Evolutionary conservation across 2,329 filamentous ascomycete genomes (phyloP).

Genomic region (Dactylellina cionopaga): DNA sequence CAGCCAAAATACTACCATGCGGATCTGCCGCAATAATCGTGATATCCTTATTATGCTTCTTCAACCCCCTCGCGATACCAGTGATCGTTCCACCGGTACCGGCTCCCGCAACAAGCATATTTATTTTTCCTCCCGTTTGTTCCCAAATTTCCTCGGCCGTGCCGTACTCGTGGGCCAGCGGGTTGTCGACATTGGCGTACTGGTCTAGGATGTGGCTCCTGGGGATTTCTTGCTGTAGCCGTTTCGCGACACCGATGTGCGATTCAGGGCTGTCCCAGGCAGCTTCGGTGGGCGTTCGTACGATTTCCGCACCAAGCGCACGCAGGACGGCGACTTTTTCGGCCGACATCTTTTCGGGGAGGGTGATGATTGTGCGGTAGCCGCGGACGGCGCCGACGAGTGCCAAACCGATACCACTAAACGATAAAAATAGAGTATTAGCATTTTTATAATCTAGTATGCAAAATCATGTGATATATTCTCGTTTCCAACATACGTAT

Average conservation of each 20-base stretch:
- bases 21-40: slow-evolving; percentile 94
- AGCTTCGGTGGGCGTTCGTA: slow-evolving; percentile 94
- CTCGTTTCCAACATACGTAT: slow-evolving; percentile 70
- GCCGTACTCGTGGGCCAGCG: slow-evolving; percentile 88
- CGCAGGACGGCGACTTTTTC: slow-evolving; percentile 97
- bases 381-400: slow-evolving; percentile 95
- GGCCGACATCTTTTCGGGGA: slow-evolving; percentile 98
- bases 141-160: slow-evolving; percentile 97
- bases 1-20: slow-evolving; percentile 86
- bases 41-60: slow-evolving; percentile 84
- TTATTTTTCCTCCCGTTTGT: slow-evolving; percentile 85
- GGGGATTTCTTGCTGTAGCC: slow-evolving; percentile 92
- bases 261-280: slow-evolving; percentile 94
- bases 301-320: slow-evolving; percentile 94
- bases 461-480: not conserved
- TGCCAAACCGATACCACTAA: slow-evolving; percentile 85
- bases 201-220: slow-evolving; percentile 98
- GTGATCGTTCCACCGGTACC: slow-evolving; percentile 96
- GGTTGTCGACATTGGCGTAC: slow-evolving; percentile 91
- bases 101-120: slow-evolving; percentile 86
- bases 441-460: slow-evolving; percentile 48
- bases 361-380: slow-evolving; percentile 97
- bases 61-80: slow-evolving; percentile 80
- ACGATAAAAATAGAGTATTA: not conserved
- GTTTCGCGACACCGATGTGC: slow-evolving; percentile 91